Evolutionary conservation across 2,329 filamentous ascomycete genomes (phyloP).

Genomic region (Penicillium sp.): DNA sequence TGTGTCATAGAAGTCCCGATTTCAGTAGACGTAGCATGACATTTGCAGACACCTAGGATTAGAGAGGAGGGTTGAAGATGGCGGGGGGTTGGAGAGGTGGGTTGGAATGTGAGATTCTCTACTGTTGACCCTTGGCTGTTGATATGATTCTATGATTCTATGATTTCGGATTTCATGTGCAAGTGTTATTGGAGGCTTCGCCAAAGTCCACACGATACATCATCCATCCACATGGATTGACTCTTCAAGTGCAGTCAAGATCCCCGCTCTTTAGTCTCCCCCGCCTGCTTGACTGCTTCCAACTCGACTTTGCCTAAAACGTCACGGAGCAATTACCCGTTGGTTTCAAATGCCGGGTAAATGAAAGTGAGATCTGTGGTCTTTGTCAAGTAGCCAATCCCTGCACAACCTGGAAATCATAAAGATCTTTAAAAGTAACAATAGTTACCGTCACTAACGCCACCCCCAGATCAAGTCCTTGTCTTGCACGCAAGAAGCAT

Average conservation of each 20-base stretch:
- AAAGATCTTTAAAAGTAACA: not conserved
- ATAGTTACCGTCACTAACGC: not conserved
- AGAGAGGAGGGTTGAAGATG: too few species aligned
- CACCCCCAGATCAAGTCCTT: not conserved
- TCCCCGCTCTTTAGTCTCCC: not conserved
- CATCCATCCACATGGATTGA: too few species aligned
- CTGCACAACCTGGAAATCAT: not conserved
- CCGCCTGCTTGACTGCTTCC: not conserved
- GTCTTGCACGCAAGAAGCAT: conserved; percentile 1
- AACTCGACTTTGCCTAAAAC: conserved; percentile 9
- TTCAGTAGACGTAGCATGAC: too few species aligned
- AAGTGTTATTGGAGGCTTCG: too few species aligned
- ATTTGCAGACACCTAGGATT: too few species aligned
- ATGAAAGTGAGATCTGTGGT: not conserved
- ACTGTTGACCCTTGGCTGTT: too few species aligned
- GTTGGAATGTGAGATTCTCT: too few species aligned
- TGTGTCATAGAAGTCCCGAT: too few species aligned
- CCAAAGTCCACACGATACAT: too few species aligned
- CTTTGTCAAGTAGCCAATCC: not conserved
- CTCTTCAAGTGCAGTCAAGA: not conserved
- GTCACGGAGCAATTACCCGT: conserved; percentile 13
- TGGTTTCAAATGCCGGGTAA: conserved; percentile 8
- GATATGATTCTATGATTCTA: too few species aligned
- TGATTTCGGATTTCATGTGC: too few species aligned
- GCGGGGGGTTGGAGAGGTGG: too few species aligned